These are phyloP conservation scores for Ustilago trichophora DNA, from an alignment of 1,284 basidiomycete genomes.

Conservation along the genomic window DNA sequence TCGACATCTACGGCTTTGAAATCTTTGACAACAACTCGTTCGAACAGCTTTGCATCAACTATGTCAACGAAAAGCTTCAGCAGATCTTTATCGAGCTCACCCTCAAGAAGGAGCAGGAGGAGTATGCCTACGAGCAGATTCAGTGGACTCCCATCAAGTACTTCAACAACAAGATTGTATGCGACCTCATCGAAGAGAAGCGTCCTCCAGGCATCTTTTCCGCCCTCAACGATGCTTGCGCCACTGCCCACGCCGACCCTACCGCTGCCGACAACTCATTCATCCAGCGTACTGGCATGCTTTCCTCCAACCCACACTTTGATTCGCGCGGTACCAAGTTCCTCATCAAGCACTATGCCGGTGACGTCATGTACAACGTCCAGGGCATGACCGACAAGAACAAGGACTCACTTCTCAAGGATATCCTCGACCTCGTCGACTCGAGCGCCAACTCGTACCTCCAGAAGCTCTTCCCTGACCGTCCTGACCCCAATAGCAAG, in stretches of 20 bases:
- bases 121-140: slow-evolving; percentile 97
- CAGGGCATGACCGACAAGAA: slow-evolving; percentile 99
- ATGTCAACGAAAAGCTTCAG: slow-evolving; percentile 97
- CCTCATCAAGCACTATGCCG: slow-evolving; percentile 80
- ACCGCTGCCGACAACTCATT: slow-evolving; percentile 96
- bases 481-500: slow-evolving; percentile 95
- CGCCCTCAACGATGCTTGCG: slow-evolving; percentile 96
- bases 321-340: slow-evolving; percentile 71
- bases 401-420: slow-evolving; percentile 95
- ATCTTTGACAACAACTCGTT: slow-evolving; percentile 99
- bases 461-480: slow-evolving; percentile 89
- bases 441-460: slow-evolving; percentile 72
- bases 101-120: slow-evolving; percentile 98
- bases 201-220: slow-evolving; percentile 97
- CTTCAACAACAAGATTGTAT: slow-evolving; percentile 76
- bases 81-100: slow-evolving; percentile 99
- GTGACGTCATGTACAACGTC: slow-evolving; percentile 98
- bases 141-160: slow-evolving; percentile 95
- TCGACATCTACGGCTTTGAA: slow-evolving; percentile 91
- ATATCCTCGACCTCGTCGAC: slow-evolving; percentile 88
- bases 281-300: slow-evolving; percentile 81
- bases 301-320: slow-evolving; percentile 73
- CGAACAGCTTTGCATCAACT: slow-evolving; percentile 99
- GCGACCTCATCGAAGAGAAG: slow-evolving; percentile 95
- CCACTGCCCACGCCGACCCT: slow-evolving; percentile 97